These are phyloP conservation scores for Mycena filopes DNA, from an alignment of 768 basidiomycete species.

Conservation along the genomic window DNA sequence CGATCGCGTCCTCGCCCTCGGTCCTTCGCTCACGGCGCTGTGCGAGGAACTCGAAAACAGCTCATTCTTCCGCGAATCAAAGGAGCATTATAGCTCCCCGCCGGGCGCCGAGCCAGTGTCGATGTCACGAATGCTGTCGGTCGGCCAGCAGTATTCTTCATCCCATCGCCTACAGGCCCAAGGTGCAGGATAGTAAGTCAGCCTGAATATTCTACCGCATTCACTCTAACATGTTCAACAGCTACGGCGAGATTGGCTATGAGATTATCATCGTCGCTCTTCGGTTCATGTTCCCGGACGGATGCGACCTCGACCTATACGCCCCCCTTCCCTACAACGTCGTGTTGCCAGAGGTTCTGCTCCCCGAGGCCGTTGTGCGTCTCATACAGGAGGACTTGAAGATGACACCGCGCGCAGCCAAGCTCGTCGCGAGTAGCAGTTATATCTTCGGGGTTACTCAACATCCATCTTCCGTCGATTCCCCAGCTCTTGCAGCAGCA, in stretches of 20 bases:
- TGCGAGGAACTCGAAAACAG: conserved; percentile 14
- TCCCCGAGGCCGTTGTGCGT: neutral
- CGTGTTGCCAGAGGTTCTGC: neutral
- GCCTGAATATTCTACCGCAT: neutral
- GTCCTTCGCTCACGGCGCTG: neutral
- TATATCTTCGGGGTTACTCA: neutral
- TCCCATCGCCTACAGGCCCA: neutral
- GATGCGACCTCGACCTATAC: neutral
- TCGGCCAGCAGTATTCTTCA: neutral
- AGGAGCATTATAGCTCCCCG: neutral
- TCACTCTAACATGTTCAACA: neutral
- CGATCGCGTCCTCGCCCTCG: neutral
- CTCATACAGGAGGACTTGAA: conserved; percentile 1
- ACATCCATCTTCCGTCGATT: conserved; percentile 1
- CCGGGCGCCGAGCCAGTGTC: neutral
- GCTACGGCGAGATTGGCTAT: conserved; percentile 19
- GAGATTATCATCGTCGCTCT: conserved; percentile 4
- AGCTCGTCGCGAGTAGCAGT: neutral
- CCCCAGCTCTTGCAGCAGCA: neutral
- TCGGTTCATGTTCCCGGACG: conserved; percentile 16
- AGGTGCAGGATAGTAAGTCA: conserved; percentile 15
- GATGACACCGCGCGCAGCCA: neutral
- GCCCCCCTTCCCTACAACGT: neutral
- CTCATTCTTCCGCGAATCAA: conserved; percentile 10
- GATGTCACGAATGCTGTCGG: neutral